Conservation (phyloP, 1,284 basidiomycete genomes). For the Jaminaea rosea region DNA sequence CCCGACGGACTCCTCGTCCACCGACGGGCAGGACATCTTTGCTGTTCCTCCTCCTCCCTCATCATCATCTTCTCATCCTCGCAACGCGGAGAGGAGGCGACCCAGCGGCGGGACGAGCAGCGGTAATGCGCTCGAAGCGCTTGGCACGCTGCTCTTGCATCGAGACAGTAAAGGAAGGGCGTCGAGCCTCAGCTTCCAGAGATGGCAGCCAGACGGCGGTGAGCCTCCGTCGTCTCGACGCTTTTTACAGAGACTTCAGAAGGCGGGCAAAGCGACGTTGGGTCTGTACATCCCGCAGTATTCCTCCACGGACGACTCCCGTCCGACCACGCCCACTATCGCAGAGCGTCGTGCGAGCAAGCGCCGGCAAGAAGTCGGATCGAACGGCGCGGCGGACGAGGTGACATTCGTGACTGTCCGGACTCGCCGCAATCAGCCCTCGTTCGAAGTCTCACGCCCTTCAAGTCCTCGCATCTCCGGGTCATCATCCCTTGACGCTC, state of each 20-base stretch:
- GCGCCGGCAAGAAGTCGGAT: constrained; percentile 16
- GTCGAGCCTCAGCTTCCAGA: constrained; percentile 23
- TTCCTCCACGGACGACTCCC: not conserved
- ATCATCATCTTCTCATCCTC: not conserved
- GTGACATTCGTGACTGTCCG: not conserved
- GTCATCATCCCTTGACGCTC: constrained; percentile 8
- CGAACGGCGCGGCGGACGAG: constrained; percentile 14
- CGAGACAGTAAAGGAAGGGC: constrained; percentile 30
- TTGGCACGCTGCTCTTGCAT: constrained; percentile 33
- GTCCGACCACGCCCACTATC: constrained; percentile 18
- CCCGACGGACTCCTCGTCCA: not conserved
- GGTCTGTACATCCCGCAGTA: constrained; percentile 7
- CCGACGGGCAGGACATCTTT: not conserved
- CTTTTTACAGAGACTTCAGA: constrained; percentile 2
- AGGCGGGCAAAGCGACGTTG: not conserved
- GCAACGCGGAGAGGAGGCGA: not conserved
- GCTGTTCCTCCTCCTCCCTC: not conserved
- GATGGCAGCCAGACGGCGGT: not conserved
- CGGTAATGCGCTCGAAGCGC: constrained; percentile 40
- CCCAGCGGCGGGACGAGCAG: constrained; percentile 18
- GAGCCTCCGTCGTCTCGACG: not conserved
- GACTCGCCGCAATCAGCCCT: constrained; percentile 4
- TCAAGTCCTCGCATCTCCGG: not conserved
- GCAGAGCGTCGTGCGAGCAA: constrained; percentile 30
- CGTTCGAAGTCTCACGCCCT: constrained; percentile 2